These are phyloP conservation scores for Boletus fagicola DNA, from an alignment of 768 basidiomycete species.

Conservation along the genomic window DNA sequence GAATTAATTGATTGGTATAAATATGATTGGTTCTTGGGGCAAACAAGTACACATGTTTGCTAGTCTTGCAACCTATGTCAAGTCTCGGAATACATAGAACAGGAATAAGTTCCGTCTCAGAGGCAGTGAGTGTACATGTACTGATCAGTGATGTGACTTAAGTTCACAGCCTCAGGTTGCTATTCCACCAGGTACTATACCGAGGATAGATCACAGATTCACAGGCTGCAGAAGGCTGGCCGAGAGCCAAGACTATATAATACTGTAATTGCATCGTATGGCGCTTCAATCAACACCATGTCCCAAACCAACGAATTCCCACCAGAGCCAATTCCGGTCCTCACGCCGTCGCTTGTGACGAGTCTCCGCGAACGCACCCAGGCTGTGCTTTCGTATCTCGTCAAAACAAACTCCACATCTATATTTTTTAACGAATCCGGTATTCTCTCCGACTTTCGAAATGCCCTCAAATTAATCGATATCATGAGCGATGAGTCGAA, in stretches of 20 bases:
- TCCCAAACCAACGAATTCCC: slow-evolving; percentile 10
- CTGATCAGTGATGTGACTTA: not conserved
- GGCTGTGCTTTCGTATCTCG: slow-evolving; percentile 24
- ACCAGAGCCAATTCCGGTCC: slow-evolving; percentile 13
- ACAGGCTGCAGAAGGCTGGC: not conserved
- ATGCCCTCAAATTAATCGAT: not conserved
- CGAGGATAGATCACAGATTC: not conserved
- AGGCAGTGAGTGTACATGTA: not conserved
- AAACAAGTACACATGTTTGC: no score
- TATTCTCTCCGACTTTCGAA: slow-evolving; percentile 16
- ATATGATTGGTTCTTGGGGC: no score
- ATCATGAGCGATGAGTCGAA: not conserved
- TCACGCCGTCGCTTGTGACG: slow-evolving; percentile 12
- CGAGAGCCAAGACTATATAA: no score
- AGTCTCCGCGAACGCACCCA: slow-evolving; percentile 22
- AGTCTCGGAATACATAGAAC: no score
- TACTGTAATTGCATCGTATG: no score
- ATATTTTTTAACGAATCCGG: slow-evolving; percentile 17
- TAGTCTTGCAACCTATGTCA: no score
- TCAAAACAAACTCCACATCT: slow-evolving; percentile 19
- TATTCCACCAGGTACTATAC: not conserved
- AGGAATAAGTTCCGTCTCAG: not conserved
- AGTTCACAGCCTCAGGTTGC: not conserved
- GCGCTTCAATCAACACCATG: not conserved
- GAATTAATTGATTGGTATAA: no score